phyloP scores from a whole-genome alignment of 352 stramenopile species.

The Phytophthora niederhauseri region DNA sequence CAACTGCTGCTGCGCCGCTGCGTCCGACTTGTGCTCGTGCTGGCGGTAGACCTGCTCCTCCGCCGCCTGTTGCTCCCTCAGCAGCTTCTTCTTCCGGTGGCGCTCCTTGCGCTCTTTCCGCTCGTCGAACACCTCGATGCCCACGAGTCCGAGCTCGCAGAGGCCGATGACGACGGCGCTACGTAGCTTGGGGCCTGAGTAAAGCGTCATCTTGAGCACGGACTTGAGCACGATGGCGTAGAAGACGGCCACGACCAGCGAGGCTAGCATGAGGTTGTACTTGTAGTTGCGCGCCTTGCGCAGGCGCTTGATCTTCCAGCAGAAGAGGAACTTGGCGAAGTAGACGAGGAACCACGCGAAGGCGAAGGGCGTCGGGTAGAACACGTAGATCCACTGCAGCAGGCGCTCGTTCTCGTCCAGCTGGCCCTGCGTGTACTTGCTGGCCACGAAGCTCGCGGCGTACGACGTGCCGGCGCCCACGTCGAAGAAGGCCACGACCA shows the following conservation, averaged over 20 bases:
- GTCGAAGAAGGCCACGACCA: slow-evolving; percentile 78
- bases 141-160: slow-evolving; percentile 71
- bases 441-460: slow-evolving; percentile 50
- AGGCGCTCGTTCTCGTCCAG: slow-evolving; percentile 78
- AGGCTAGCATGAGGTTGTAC: slow-evolving; percentile 81
- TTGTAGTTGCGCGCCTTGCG: slow-evolving; percentile 82
- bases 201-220: slow-evolving; percentile 66
- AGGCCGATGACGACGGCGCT: slow-evolving; percentile 62
- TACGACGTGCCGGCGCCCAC: slow-evolving; percentile 62
- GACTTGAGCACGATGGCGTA: slow-evolving; percentile 63
- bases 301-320: slow-evolving; percentile 77
- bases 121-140: slow-evolving; percentile 79
- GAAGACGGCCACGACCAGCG: slow-evolving; percentile 52
- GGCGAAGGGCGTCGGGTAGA: slow-evolving; percentile 72
- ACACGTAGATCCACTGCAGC: slow-evolving; percentile 76
- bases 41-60: slow-evolving; percentile 32
- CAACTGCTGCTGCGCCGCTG: slow-evolving; percentile 29
- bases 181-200: slow-evolving; percentile 64
- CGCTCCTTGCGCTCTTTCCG: slow-evolving; percentile 60
- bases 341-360: slow-evolving; percentile 81
- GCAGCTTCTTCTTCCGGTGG: slow-evolving; percentile 60
- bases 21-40: slow-evolving; percentile 36
- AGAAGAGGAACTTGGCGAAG: slow-evolving; percentile 83
- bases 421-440: slow-evolving; percentile 58
- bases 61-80: slow-evolving; percentile 49